Evolutionary conservation across 139 green algal genomes (phyloP), one percentile per base, ranked within the genome.

Genomic region (Volvox reticuliferus): DNA sequence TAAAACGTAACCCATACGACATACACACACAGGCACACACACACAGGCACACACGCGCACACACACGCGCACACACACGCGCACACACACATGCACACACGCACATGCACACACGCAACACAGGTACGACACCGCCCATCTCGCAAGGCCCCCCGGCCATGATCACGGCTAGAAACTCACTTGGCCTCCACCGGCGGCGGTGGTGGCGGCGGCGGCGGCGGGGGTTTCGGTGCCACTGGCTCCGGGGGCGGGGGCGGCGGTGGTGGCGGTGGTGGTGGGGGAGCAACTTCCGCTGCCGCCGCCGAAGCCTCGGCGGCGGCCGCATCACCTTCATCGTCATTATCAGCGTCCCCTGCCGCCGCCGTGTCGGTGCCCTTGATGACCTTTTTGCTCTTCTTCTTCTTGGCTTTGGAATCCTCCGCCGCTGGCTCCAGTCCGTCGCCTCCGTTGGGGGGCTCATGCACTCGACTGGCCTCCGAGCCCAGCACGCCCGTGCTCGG

Each of bases 301-400:
- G 69, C 69, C 19, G 71, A n/a, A 36, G 71, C 44, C 9, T 55
- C 44, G 44, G 44, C 44, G 9, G 44, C 71, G 28, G 71, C 71
- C 71, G 19, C 13, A 32, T 44, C 28, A 19, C 71, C 71, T 6
- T 79, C 71, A 79, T 79, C 71, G 28, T 84, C 78, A 63, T 33
- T 65, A 33, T 65, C 78, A 22, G 32, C 14, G 1, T 20, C 78
- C 12, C 37, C 36, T 35, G 17, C 78, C 37, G 36, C 22, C 36
- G 78, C 78, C 36, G 76, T 12, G 22, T 63, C 65, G 16, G 1
- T n/a, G 22, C 83, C 36, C 83, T 80, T 84, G 28, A 1, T 30
- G 3, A 35, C 36, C 36, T 84, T 89, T 37, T 68, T 89, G 19
- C 82, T 32, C 63, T 79, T 88, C 82, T 77, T 77, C 65, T 80